Evolutionary conservation across 2,329 filamentous ascomycete species (phyloP).

Genomic region (Aureobasidium leucospermi): DNA sequence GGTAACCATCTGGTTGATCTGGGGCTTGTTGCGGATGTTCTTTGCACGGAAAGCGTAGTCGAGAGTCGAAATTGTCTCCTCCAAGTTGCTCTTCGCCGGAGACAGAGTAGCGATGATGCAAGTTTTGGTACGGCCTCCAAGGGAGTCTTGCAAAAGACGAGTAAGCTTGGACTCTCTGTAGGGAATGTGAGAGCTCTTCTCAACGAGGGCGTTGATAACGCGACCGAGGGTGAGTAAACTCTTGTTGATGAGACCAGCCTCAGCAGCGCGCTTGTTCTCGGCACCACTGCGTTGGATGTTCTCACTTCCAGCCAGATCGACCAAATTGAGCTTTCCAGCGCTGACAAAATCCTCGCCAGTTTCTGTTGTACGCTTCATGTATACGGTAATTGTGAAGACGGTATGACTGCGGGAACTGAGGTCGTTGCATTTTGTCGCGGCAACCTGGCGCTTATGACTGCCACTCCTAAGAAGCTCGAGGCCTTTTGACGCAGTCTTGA

Average conservation of each 20-base stretch:
- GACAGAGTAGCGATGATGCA: conserved; percentile 98
- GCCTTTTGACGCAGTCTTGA: conserved; percentile 74
- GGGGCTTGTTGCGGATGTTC: conserved; percentile 97
- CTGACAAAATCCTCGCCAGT: conserved; percentile 85
- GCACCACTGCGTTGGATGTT: conserved; percentile 96
- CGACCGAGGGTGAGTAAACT: conserved; percentile 88
- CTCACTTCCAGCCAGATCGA: conserved; percentile 93
- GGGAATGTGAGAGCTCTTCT: conserved; percentile 82
- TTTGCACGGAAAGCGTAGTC: conserved; percentile 98
- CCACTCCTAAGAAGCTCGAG: conserved; percentile 84
- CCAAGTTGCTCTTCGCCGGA: conserved; percentile 86
- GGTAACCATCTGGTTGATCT: conserved; percentile 83
- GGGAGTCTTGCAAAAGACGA: conserved; percentile 86
- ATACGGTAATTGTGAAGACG: conserved; percentile 91
- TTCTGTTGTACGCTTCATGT: conserved; percentile 73
- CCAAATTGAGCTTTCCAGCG: conserved; percentile 88
- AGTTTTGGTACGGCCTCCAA: conserved; percentile 92
- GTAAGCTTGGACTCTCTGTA: conserved; percentile 94
- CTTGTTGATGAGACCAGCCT: conserved; percentile 97
- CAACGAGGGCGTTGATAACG: conserved; percentile 95
- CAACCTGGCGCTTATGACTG: conserved; percentile 93
- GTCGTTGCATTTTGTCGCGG: conserved; percentile 98
- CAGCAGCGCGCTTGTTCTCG: conserved; percentile 93
- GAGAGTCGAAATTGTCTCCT: conserved; percentile 95
- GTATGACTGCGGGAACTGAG: conserved; percentile 95